Percentiles rank a stretch among this genome's conserved stretches.
Evolutionary conservation across 495 filamentous ascomycete species (phyloP).

Genomic region (Darksidea phi): DNA sequence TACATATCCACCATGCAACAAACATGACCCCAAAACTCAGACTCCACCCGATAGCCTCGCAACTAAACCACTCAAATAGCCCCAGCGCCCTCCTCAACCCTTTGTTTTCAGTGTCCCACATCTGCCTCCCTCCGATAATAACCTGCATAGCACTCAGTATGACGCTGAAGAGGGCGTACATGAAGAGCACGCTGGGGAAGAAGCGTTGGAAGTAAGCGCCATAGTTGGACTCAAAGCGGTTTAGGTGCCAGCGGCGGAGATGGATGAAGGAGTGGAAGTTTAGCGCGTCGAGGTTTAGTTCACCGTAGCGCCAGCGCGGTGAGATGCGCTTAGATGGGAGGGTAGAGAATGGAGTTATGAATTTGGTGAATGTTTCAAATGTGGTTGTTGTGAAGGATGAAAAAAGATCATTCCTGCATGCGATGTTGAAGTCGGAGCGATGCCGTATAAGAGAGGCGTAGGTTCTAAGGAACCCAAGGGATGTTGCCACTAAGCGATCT

Average conservation of each 20-base stretch:
- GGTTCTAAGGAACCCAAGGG: slow-evolving; percentile 11
- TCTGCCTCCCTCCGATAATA: slow-evolving; percentile 6
- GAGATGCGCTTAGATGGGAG: slow-evolving; percentile 1
- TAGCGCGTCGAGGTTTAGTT: slow-evolving; percentile 12
- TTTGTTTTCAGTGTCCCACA: slow-evolving; percentile 22
- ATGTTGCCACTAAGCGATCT: not conserved
- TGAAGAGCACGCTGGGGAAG: slow-evolving; percentile 20
- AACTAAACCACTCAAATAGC: slow-evolving; percentile 15
- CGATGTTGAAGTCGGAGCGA: slow-evolving; percentile 23
- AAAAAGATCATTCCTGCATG: slow-evolving; percentile 2
- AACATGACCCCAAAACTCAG: slow-evolving; percentile 9
- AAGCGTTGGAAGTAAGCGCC: slow-evolving; percentile 14
- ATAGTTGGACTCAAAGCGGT: slow-evolving; percentile 14
- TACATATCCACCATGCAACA: slow-evolving; percentile 20
- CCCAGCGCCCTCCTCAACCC: slow-evolving; percentile 17
- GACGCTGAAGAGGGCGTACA: slow-evolving; percentile 20
- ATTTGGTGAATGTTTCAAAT: slow-evolving; percentile 13
- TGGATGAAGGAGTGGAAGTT: slow-evolving; percentile 14
- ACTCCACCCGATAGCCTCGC: slow-evolving; percentile 25
- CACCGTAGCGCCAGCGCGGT: slow-evolving; percentile 12
- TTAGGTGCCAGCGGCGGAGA: slow-evolving; percentile 13
- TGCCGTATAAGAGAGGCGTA: slow-evolving; percentile 13
- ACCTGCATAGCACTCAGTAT: slow-evolving; percentile 29
- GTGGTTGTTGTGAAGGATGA: not conserved
- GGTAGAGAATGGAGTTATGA: slow-evolving; percentile 12